Base-by-base conservation (phyloP, 352 stramenopile species). In the Phytophthora idaei region DNA sequence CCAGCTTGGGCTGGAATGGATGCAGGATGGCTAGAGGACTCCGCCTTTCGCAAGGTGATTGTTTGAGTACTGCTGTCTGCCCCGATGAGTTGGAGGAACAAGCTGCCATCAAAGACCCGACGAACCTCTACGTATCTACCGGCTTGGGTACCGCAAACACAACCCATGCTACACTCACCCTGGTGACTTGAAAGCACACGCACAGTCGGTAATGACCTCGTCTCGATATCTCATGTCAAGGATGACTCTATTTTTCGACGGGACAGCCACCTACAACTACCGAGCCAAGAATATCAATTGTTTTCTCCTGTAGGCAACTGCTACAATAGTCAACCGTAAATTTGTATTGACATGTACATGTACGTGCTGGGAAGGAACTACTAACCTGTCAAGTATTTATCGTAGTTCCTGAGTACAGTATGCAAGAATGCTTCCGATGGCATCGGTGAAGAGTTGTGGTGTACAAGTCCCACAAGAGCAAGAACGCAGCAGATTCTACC, bases 81-180 rank as follows among this genome's bases (percentile, higher is more conserved):
- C 14, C 80, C 80, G 41, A 92, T 86, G 36, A 92, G 71, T 36
- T 87, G 78, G 47, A 92, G 67, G 42, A 92, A 78, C 17, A 82
- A 86, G 27, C 80, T 89, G 6, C 62, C 66, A 15, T 90, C 80
- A 48, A 87, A 92, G 11, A 92, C 61, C 21, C 62, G 62, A 12
- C 65, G 57, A 59, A 90, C 65, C 60, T 89, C 77, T 27, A 71
- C 59, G 21, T 47, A 56, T 64, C 58, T 58, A 45, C 71, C 74
- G 25, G 61, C 60, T 48, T 81, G 73, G 15, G 67, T 81, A 44
- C 80, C 67, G 46, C 84, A 85, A 55, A 85, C 69, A 17, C 67
- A 67, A 46, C 83, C 80, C 83, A 91, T 90, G 39, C 59, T 83
- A 8, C 34, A 52, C 4, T 63, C 21, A 21, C 60, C 11, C 0